phyloP scores from a whole-genome alignment of 805 yeast genomes.

The Candida sakaeoensis region DNA sequence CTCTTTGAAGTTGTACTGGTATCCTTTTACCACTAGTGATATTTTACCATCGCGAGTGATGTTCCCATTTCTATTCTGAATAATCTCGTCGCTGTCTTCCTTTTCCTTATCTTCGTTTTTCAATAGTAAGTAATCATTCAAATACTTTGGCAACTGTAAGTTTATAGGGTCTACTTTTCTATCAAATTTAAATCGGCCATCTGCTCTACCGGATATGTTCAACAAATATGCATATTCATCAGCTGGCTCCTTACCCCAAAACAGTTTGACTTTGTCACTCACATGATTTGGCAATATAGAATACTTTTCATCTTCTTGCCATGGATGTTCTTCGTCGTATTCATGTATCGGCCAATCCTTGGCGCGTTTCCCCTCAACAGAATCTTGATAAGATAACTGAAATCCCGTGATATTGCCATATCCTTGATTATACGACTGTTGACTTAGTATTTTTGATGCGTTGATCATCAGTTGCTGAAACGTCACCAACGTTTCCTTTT shows the following conservation, averaged over 20 bases:
- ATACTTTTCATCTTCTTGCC: slow-evolving; percentile 45
- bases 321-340: slow-evolving; percentile 38
- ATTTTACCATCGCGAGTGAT: slow-evolving; percentile 27
- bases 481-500: slow-evolving; percentile 21
- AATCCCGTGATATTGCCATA: slow-evolving; percentile 76
- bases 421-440: slow-evolving; percentile 46
- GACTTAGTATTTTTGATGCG: slow-evolving; percentile 23
- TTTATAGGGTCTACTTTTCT: slow-evolving; percentile 13
- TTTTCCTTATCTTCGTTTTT: slow-evolving; percentile 10
- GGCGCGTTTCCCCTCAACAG: slow-evolving; percentile 37
- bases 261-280: slow-evolving; percentile 40
- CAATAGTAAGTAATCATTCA: slow-evolving; percentile 26
- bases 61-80: slow-evolving; percentile 28
- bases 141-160: slow-evolving; percentile 26
- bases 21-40: slow-evolving; percentile 18
- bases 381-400: slow-evolving; percentile 60
- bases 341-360: slow-evolving; percentile 59
- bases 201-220: slow-evolving; percentile 32
- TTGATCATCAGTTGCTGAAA: slow-evolving; percentile 22
- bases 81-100: slow-evolving; percentile 14
- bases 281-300: slow-evolving; percentile 61
- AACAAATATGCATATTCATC: slow-evolving; percentile 24
- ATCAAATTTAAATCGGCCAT: slow-evolving; percentile 26
- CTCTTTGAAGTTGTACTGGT: slow-evolving; percentile 22
- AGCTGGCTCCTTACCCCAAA: slow-evolving; percentile 46